Base-by-base conservation (phyloP, 371 early-diverging fungal species). In the Neoconidiobolus thromboides region DNA sequence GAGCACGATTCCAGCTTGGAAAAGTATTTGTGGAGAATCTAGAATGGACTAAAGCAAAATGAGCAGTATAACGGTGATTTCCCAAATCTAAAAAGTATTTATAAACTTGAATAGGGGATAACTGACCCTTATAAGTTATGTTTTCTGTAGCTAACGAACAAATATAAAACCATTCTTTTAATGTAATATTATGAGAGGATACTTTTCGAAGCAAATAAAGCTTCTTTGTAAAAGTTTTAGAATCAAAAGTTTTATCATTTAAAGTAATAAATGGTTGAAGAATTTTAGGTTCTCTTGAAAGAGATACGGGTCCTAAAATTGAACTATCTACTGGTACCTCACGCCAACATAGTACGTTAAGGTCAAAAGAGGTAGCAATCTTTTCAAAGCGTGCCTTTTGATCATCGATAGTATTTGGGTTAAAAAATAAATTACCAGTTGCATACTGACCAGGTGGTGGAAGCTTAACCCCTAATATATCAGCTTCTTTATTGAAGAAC, bases 1-100 rank as follows among this genome's bases (percentile, higher is more conserved):
- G 97, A 53, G 95, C 93, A 64, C 95, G 83, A 71, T 96, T 95
- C 97, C 97, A 96, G 10, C 85, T 84, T 10, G 97, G 97, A 71
- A 95, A 95, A 15, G 97, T 96, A 75, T 96, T 96, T 48, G 97
- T 96, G 43, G 93, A 93, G 81, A 95, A 96, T 61, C 97, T 83
- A 46, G 95, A 93, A 73, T 96, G 97, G 47, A 96, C 97, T 48
- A 96, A 73, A 7, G 91, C 88, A 81, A 95, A 96, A 66, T 93
- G 90, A 48, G 89, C 81, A 58, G 74, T 72, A 69, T 81, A 94
- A 48, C 71, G 74, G 58, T 78, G 75, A 68, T 93, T 86, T 61
- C 75, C 75, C 48, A 96, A 73, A 73, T 96, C 97, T 60, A 79
- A 71, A 68, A 86, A 96, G 73, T 92, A 96, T 50, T 76, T 71